Base-by-base conservation (phyloP, 1,139 yeast genomes). In the Meyerozyma carpophila region DNA sequence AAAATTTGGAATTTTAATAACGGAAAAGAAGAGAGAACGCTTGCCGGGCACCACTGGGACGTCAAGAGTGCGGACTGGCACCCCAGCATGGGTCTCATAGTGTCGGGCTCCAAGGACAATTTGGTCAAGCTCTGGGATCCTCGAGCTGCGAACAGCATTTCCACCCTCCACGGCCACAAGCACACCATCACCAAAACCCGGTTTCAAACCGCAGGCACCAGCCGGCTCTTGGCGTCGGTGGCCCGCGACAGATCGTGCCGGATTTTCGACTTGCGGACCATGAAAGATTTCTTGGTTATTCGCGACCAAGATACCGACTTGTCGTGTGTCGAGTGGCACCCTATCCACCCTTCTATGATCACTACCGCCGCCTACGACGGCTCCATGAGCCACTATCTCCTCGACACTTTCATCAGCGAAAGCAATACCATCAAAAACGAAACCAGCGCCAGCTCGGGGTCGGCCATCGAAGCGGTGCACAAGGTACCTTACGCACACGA, bases 1-100 rank as follows among this genome's bases (percentile, higher is more conserved):
- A 93, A 93, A 59, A 82, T 93, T 39, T 93, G 98, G 98, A 89
- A 91, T 62, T 93, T 93, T 63, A 85, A 87, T 59, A 88, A 86
- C 51, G 96, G 95, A 41, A 72, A 79, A 46, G 95, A 89, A 55
- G 99, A 93, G 59, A 66, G 89, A 39, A 74, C 80, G 1, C 71
- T 93, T 42, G 77, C 82, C 25, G 98, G 98, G 1, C 99, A 93
- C 65, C 96, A 94, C 59, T 93, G 99, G 99, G 99, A 93, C 65
- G 97, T 93, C 28, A 93, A 93, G 61, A 81, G 93, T 47, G 90
- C 95, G 43, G 98, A 93, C 62, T 93, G 99, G 99, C 99, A 93
- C 63, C 88, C 95, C 7, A 73, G 78, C 14, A 67, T 89, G 61
- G 97, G 98, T 0, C 73, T 94, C 34, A 77, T 87, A 44, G 94